These are phyloP conservation scores for Sisymbrium altissimum DNA, from an alignment of 345 rosid species.

Conservation along the genomic window DNA sequence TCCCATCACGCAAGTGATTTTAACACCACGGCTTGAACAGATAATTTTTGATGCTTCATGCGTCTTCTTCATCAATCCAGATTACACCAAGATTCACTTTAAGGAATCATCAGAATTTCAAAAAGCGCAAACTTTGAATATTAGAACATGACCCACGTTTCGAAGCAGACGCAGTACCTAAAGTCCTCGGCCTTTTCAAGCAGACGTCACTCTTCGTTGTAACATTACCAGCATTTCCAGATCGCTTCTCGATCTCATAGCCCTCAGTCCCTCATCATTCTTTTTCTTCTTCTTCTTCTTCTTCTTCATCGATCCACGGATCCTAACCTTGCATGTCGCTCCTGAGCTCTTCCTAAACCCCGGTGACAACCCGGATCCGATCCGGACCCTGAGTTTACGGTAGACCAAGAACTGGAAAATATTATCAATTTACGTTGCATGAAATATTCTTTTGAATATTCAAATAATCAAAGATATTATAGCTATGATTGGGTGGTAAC, in stretches of 20 bases:
- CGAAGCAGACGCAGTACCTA: constrained; percentile 25
- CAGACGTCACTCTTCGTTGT: constrained; percentile 40
- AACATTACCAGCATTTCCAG: constrained; percentile 31
- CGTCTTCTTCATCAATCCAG: not conserved
- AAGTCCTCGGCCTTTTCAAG: constrained; percentile 62
- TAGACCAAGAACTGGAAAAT: constrained; percentile 63
- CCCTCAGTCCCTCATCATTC: not conserved
- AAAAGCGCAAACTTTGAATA: constrained; percentile 41
- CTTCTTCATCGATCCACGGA: constrained; percentile 25
- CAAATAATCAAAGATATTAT: not conserved
- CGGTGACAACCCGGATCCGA: not conserved
- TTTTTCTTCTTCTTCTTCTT: constrained; percentile 23
- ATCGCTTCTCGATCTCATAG: constrained; percentile 32
- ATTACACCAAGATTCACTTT: not conserved
- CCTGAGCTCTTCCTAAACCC: constrained; percentile 32
- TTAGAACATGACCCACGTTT: constrained; percentile 40
- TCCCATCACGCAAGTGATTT: too few species aligned
- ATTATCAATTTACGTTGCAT: not conserved
- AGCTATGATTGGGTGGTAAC: not conserved
- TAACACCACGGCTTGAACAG: not conserved
- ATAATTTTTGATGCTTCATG: not conserved
- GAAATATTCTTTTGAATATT: not conserved
- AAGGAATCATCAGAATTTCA: not conserved
- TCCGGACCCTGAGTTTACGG: constrained; percentile 21
- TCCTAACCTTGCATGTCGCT: constrained; percentile 28